Percentiles rank a stretch among this genome's conserved stretches.
Conservation (phyloP, 116 monocot genomes). For the Zostera marina region DNA sequence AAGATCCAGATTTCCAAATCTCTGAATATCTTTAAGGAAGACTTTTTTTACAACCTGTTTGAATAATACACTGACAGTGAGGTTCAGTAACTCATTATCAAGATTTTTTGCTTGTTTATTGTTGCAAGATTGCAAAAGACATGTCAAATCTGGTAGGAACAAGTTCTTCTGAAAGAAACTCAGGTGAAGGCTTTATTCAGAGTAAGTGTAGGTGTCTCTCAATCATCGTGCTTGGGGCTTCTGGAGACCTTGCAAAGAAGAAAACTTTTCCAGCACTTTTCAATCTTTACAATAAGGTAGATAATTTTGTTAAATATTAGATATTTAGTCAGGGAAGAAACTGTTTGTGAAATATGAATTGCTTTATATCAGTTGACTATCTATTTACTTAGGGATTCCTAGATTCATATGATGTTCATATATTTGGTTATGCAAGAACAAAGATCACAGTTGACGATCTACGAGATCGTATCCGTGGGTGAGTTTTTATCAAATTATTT, state of each 20-base stretch:
- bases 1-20: too few species aligned
- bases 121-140: neutral
- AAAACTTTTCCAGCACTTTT: conserved; percentile 96
- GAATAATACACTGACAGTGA: neutral
- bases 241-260: conserved; percentile 96
- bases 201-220: conserved; percentile 65
- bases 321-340: too few species aligned
- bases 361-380: neutral
- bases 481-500: conserved; percentile 7
- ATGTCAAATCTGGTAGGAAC: neutral
- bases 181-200: conserved; percentile 20
- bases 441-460: conserved; percentile 73
- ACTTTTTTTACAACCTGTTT: neutral
- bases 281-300: conserved; percentile 32
- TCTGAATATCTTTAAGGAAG: too few species aligned
- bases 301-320: too few species aligned
- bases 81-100: neutral
- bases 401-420: conserved; percentile 64
- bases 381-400: conserved; percentile 49
- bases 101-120: neutral
- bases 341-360: neutral
- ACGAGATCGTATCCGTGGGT: conserved; percentile 87
- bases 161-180: conserved; percentile 10
- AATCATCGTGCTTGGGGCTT: conserved; percentile 90
- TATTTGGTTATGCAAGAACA: conserved; percentile 96